A percentile compares a stretch with the other conserved stretches of the same genome.
These are phyloP conservation scores for Cafeteria roenbergensis DNA, from an alignment of 108 stramenopile genomes.

Conservation along the genomic window DNA sequence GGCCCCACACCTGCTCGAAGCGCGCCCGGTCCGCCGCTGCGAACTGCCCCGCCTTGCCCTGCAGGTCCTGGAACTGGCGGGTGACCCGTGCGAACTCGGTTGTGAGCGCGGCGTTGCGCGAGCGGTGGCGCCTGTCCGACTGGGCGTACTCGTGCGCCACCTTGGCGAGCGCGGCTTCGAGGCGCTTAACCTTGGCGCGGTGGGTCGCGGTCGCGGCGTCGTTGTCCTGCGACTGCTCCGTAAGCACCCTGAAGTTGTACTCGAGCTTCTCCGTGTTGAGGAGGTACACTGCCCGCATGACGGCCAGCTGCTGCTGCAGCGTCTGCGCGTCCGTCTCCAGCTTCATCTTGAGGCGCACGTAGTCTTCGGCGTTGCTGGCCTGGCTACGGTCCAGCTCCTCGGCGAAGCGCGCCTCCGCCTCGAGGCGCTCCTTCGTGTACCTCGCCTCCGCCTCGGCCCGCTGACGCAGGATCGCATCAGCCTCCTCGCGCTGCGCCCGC, in stretches of 20 bases:
- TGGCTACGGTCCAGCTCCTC: slow-evolving; percentile 34
- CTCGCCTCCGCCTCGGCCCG: slow-evolving; percentile 38
- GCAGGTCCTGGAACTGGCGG: slow-evolving; percentile 53
- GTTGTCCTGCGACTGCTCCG: slow-evolving; percentile 53
- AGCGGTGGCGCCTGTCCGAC: slow-evolving; percentile 33
- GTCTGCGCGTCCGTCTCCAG: slow-evolving; percentile 57
- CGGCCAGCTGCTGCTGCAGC: slow-evolving; percentile 61
- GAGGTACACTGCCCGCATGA: slow-evolving; percentile 57
- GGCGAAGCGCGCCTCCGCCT: slow-evolving; percentile 34
- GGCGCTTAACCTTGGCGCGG: slow-evolving; percentile 44
- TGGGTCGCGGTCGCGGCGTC: slow-evolving; percentile 39
- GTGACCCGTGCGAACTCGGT: slow-evolving; percentile 51
- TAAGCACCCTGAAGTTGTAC: slow-evolving; percentile 56
- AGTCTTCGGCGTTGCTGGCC: slow-evolving; percentile 45
- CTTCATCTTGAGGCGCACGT: slow-evolving; percentile 54
- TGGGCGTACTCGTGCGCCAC: slow-evolving; percentile 37
- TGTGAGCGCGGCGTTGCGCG: slow-evolving; percentile 45
- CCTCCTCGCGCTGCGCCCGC: slow-evolving; percentile 31
- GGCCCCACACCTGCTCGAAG: slow-evolving; percentile 44
- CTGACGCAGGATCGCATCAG: slow-evolving; percentile 44
- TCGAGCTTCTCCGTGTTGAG: slow-evolving; percentile 59
- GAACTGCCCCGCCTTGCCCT: slow-evolving; percentile 54
- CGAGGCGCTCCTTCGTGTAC: slow-evolving; percentile 40
- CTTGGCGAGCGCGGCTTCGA: slow-evolving; percentile 43
- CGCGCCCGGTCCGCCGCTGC: slow-evolving; percentile 42